Base-by-base conservation (phyloP, 2,329 filamentous ascomycete genomes). In the Verticillium nubilum region DNA sequence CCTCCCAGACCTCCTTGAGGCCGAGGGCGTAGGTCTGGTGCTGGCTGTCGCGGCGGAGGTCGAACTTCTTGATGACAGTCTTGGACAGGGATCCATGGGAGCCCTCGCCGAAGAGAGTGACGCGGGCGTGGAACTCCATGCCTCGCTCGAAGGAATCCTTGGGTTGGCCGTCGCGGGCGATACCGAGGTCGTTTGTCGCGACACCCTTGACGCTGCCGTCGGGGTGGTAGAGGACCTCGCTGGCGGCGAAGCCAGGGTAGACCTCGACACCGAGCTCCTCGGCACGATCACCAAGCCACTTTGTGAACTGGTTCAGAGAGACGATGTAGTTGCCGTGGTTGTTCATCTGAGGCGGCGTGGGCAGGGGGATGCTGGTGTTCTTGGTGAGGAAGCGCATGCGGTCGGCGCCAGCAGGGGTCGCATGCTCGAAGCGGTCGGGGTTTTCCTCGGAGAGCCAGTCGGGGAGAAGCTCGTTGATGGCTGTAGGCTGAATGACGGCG, bases 321-420 rank as follows among this genome's bases (percentile, higher is more conserved):
- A 99, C 87, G 66, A 99, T 99, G 74, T 96, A 98, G 77, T 99
- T 99, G 66, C 95, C 95, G 69, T 96, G 86, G 73, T 99, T 99
- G 79, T 93, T 86, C 95, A 99, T 99, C 78, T 98, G 95, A 31
- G 95, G 95, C 52, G 95, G 95, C 13, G 88, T 86, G 1, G 94
- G 95, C 58, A 98, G 80, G 5, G 92, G 91, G 60, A 96, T 86
- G 0, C 92, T 80, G 62, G 80, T 80, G 58, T 10, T 19, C 78
- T 93, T 90, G 19, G 94, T 98, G 62, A 99, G 82, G 76, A 97
- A 97, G 67, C 91, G 88, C 94, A 99, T 97, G 76, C 87, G 88
- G 70, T 99, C 95, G 56, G 79, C 79, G 63, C 85, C 89, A 4
- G 92, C 94, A 23, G 92, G 88, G 1, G 95, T 99, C 60, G 89